Evolutionary conservation across 2,329 filamentous ascomycete species (phyloP), one percentile per base, ranked within the genome.

Genomic region (Ceratocystis diversiconidia): DNA sequence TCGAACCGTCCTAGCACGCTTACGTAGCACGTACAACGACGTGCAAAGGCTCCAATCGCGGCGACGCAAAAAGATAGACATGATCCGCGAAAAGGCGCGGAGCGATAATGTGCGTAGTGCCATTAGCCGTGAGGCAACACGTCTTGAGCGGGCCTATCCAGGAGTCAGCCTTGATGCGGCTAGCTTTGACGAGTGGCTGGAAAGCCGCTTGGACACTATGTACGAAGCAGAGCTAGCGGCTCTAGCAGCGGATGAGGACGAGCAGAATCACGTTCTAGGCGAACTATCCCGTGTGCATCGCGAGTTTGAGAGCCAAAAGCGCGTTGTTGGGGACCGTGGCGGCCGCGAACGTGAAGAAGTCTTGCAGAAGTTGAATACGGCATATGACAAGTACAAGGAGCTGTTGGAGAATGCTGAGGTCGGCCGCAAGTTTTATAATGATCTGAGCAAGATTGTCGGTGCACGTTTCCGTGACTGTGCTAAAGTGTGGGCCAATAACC

Each of bases 381-480:
- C 90, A 0, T 97, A 95, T 73, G 85, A 91, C 75, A 95, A 92
- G 76, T 97, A 97, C 78, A 96, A 96, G 76, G 92, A 99, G 74
- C 90, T 97, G 66, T 85, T 96, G 66, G 89, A 84, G 69, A 96
- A 97, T 72, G 80, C 96, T 2, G 92, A 97, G 69, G 89, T 88
- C 0, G 94, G 90, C 0, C 81, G 92, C 64, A 96, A 94, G 73
- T 99, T 99, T 73, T 99, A 97, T 78, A 99, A 99, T 70, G 92
- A 97, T 72, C 80, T 99, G 3, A 89, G 88, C 60, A 89, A 88
- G 75, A 91, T 97, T 68, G 89, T 96, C 0, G 87, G 85, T 0
- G 78, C 78, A 46, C 81, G 86, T 8, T 97, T 96, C 73, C 81
- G 91, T 19, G 92, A 96, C 70, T 74, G 79, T 65, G 88, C 89